Percentiles rank a stretch among this genome's conserved stretches.
phyloP scores from a whole-genome alignment of 2,329 filamentous ascomycete genomes.

The Cercospora sojina region DNA sequence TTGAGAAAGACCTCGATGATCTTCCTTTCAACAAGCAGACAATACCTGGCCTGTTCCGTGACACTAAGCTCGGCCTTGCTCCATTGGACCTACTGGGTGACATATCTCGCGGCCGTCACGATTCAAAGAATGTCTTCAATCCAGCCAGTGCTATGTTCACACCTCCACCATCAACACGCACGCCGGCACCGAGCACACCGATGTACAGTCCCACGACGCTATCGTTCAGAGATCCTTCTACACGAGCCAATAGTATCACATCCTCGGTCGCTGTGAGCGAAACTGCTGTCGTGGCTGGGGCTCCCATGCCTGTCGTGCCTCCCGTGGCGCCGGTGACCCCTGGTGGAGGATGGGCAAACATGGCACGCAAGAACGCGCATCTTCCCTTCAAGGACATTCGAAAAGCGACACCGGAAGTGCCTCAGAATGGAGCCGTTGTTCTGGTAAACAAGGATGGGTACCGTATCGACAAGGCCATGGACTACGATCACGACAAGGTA shows the following conservation, averaged over 20 bases:
- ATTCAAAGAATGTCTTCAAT: conserved; percentile 34
- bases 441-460: conserved; percentile 60
- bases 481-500: conserved; percentile 56
- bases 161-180: conserved; percentile 20
- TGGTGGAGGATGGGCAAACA: conserved; percentile 25
- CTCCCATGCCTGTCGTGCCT: neutral
- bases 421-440: conserved; percentile 38
- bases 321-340: conserved; percentile 2
- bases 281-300: conserved; percentile 6
- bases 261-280: conserved; percentile 27
- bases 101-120: conserved; percentile 27
- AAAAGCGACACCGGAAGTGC: conserved; percentile 15
- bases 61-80: conserved; percentile 46
- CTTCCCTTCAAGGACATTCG: conserved; percentile 27
- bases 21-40: conserved; percentile 54
- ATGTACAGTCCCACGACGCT: conserved; percentile 19
- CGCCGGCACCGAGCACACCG: conserved; percentile 21
- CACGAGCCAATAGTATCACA: conserved; percentile 24
- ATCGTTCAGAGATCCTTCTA: conserved; percentile 18
- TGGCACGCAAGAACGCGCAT: conserved; percentile 21
- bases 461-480: conserved; percentile 56
- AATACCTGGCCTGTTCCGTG: conserved; percentile 55
- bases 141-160: conserved; percentile 34
- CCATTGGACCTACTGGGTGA: conserved; percentile 30
- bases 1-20: conserved; percentile 53